phyloP scores from a whole-genome alignment of 257 asterid genomes.

The Eucommia ulmoides region DNA sequence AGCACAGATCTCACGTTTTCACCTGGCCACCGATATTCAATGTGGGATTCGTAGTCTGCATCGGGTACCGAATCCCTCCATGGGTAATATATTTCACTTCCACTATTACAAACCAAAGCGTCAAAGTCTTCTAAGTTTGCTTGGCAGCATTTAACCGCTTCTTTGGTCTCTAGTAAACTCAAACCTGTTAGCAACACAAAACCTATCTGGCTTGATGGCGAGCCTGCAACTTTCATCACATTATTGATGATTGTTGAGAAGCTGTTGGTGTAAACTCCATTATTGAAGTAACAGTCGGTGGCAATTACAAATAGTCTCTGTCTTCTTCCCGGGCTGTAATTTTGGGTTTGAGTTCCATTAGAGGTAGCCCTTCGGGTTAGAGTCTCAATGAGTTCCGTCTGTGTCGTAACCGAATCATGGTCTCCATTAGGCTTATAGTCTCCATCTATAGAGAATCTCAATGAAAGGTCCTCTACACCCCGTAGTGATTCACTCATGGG shows the following conservation, averaged over 20 bases:
- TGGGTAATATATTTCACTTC: slow-evolving; percentile 54
- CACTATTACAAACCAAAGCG: slow-evolving; percentile 51
- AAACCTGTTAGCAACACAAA: slow-evolving; percentile 38
- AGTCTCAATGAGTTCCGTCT: slow-evolving; percentile 37
- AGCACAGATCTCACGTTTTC: slow-evolving; percentile 36
- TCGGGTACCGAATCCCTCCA: slow-evolving; percentile 45
- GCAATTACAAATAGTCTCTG: slow-evolving; percentile 41
- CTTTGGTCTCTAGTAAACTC: slow-evolving; percentile 38
- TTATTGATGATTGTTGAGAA: slow-evolving; percentile 37
- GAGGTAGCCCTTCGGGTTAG: slow-evolving; percentile 27
- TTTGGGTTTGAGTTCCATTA: slow-evolving; percentile 17
- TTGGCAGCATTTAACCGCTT: slow-evolving; percentile 22
- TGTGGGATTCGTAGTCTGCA: slow-evolving; percentile 48
- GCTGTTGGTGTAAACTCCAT: slow-evolving; percentile 28
- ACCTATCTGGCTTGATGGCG: slow-evolving; percentile 39
- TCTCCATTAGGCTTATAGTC: slow-evolving; percentile 39
- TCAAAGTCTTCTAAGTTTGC: slow-evolving; percentile 37
- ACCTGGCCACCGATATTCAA: slow-evolving; percentile 59
- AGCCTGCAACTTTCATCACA: slow-evolving; percentile 33
- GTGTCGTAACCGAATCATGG: slow-evolving; percentile 25
- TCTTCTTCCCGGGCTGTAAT: slow-evolving; percentile 53
- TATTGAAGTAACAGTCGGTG: slow-evolving; percentile 34
- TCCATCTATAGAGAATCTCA: slow-evolving; percentile 40
- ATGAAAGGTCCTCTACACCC: slow-evolving; percentile 46
- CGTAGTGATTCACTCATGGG: slow-evolving; percentile 52